Evolutionary conservation across 106 monocot genomes (phyloP), one percentile per base, ranked within the genome.

Genomic region (Agapanthus africanus): DNA sequence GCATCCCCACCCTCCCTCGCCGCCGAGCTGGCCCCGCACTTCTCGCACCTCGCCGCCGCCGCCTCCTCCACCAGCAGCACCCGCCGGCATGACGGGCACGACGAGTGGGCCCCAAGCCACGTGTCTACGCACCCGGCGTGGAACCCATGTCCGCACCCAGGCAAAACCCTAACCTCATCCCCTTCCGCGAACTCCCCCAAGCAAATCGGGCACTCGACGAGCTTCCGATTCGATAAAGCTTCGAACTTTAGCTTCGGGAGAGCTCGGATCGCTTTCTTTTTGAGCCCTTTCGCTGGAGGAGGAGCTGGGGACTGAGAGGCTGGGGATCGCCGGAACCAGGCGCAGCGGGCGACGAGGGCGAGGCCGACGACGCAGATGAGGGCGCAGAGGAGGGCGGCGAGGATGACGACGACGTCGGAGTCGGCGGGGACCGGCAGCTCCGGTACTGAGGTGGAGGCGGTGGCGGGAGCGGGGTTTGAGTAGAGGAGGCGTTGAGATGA

Each of bases 141-240:
- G 51, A 76, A 76, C 27, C 76, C 62, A 49, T 76, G 76, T 19
- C 76, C 76, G 76, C 76, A 76, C 49, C 67, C 41, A 6, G 76
- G 62, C 35, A 76, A 69, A 28, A 69, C 44, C 35, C 79, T 7
- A 1, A 83, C 65, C 67, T 73, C 71, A 40, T 83, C 76, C 4
- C 79, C 79, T 40, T 83, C 79, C 4, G 31, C 72, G 69, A 83
- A 83, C 63, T 83, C 79, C 6, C 54, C 69, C 5, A 83, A 74
- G 51, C 83, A 83, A 0, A 83, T 79, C 9, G 79, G 72, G 69
- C 83, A 83, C 18, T 79, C 79, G 11, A 76, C 63, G 30, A 76
- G 64, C 1, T 69, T 69, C 49, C 28, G 14, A 0, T 16, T 11
- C 13, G 27, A 2, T 1, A 35, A 9, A n/a, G 36, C 28, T 22